Percentiles rank a stretch among this genome's conserved stretches.
phyloP scores from a whole-genome alignment of 2,329 filamentous ascomycete species.

The Phialemoniopsis sp. region DNA sequence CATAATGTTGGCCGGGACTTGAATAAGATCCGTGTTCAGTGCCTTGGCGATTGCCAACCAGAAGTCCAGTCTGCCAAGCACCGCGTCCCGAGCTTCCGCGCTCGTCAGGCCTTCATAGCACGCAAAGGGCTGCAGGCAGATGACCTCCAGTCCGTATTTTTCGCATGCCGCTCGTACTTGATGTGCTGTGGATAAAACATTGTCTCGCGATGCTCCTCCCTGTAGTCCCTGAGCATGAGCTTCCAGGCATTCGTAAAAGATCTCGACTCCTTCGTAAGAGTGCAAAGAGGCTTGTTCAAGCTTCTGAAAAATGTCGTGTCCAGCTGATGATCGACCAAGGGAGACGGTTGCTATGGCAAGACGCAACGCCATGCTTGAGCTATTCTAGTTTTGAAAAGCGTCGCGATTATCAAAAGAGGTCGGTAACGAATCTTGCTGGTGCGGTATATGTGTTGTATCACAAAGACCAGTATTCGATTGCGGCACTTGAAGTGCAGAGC shows the following conservation, averaged over 20 bases:
- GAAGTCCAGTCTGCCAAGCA: slow-evolving; percentile 49
- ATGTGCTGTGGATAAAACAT: no score
- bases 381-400: no score
- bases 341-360: background rate
- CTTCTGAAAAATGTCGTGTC: background rate
- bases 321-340: background rate
- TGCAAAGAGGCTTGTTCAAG: background rate
- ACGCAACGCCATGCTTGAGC: background rate
- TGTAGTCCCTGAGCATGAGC: no score
- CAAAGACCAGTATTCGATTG: no score
- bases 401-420: no score
- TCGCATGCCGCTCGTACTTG: no score
- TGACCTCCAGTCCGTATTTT: slow-evolving; percentile 37
- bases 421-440: no score
- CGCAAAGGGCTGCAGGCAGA: slow-evolving; percentile 59
- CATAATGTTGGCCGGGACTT: slow-evolving; percentile 58
- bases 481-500: no score
- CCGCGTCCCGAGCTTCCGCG: slow-evolving; percentile 36
- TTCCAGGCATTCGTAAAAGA: no score
- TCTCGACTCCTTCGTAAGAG: no score
- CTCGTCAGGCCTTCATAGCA: slow-evolving; percentile 59
- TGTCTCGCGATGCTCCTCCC: no score
- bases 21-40: slow-evolving; percentile 56
- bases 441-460: no score
- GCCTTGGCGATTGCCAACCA: slow-evolving; percentile 56